Base-by-base conservation (phyloP, 345 rosid species). In the Eucalyptus erythrocorys region DNA sequence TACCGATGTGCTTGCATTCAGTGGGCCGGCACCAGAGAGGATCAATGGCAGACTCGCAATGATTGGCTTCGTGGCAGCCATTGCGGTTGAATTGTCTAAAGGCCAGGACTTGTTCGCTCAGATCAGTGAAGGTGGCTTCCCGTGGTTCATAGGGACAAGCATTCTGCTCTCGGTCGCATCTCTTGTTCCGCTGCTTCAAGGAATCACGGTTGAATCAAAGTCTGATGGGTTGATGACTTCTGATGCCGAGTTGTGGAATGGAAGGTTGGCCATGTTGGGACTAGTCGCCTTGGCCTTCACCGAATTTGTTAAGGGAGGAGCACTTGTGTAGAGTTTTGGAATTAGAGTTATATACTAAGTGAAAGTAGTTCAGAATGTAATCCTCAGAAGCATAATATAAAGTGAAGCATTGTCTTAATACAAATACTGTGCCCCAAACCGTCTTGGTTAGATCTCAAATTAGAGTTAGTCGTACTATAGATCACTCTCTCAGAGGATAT, bases 11-110 rank as follows among this genome's bases (percentile, higher is more conserved):
- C 89, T 96, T 32, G 98, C 98, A 11, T 96, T 96, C 40, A 92
- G 96, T 51, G 98, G 98, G 48, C 97, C 98, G 13, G 99, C 97
- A 19, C 99, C 98, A 17, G 98, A 97, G 93, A 95, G 98, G 89
- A 95, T 97, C 68, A 96, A 95, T 86, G 97, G 98, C 1, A 93
- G 98, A 66, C 91, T 97, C 37, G 98, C 98, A 7, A 95, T 97
- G 99, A 90, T 96, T 2, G 98, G 98, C 1, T 95, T 96, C 59
- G 98, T 94, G 4, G 94, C 96, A 1, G 99, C 98, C 5, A 85
- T 95, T n/a, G 97, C 94, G 6, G 92, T 95, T 66, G 99, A 96
- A 87, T 49, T 95, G 24, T 90, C 95, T 57, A 95, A 93, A 11
- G 98, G 98, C 7, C 95, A 96, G 85, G 95, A 95, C 85, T 87